These are phyloP conservation scores for Boletellus sp. DNA, from an alignment of 768 basidiomycete genomes.

Conservation along the genomic window DNA sequence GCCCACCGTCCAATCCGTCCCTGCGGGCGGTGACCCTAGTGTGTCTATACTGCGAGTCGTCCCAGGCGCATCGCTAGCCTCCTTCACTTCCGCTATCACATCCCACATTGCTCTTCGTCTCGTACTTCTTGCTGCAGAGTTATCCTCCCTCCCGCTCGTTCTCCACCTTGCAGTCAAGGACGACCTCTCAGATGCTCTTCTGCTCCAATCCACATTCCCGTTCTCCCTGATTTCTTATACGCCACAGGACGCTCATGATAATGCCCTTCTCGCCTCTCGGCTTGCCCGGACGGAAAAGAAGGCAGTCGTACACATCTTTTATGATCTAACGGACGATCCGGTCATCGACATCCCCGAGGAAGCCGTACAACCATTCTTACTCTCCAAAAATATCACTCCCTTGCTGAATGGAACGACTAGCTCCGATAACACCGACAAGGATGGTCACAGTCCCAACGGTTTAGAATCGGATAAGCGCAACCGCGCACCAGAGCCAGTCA, in stretches of 20 bases:
- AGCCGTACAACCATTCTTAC: slow-evolving; percentile 57
- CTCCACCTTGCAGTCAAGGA: slow-evolving; percentile 63
- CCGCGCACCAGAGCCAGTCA: slow-evolving; percentile 8
- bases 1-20: slow-evolving; percentile 47
- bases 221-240: slow-evolving; percentile 78
- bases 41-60: slow-evolving; percentile 51
- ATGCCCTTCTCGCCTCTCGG: slow-evolving; percentile 81
- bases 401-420: slow-evolving; percentile 34
- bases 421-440: not conserved
- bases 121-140: slow-evolving; percentile 64
- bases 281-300: slow-evolving; percentile 67
- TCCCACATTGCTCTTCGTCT: slow-evolving; percentile 55
- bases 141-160: slow-evolving; percentile 63
- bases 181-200: slow-evolving; percentile 71
- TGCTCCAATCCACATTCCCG: slow-evolving; percentile 75
- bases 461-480: not conserved
- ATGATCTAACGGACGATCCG: slow-evolving; percentile 39
- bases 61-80: slow-evolving; percentile 42
- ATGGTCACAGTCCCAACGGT: not conserved
- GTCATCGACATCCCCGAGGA: slow-evolving; percentile 56
- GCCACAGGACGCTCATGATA: slow-evolving; percentile 81
- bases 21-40: slow-evolving; percentile 64
- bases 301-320: slow-evolving; percentile 86
- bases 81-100: slow-evolving; percentile 53
- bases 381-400: slow-evolving; percentile 36